Conservation (phyloP, 345 rosid species). For the Aurinia saxatilis region DNA sequence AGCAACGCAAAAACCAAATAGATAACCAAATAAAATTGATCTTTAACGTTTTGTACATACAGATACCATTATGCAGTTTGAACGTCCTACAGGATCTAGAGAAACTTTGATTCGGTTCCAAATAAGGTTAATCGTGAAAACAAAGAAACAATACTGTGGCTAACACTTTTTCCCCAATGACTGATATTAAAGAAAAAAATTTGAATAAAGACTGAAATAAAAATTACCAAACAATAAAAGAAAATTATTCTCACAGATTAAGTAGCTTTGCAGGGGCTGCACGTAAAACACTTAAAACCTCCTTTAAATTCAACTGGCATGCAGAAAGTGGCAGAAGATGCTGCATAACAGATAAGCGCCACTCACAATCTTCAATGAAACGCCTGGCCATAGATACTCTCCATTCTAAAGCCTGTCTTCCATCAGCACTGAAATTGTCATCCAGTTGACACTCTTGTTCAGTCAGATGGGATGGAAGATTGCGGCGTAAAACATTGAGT, state of each 20-base stretch:
- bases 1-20: neutral
- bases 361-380: slow-evolving; percentile 93
- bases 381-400: slow-evolving; percentile 58
- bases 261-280: slow-evolving; percentile 94
- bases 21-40: neutral
- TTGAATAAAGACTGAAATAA: neutral
- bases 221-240: slow-evolving; percentile 8
- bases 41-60: neutral
- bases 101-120: neutral
- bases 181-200: no score
- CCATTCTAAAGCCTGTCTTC: slow-evolving; percentile 89
- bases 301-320: slow-evolving; percentile 87
- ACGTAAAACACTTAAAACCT: slow-evolving; percentile 75
- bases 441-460: slow-evolving; percentile 51
- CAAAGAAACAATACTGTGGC: neutral
- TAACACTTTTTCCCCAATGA: neutral
- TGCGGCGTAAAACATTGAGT: slow-evolving; percentile 57
- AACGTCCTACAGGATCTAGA: neutral
- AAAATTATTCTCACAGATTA: slow-evolving; percentile 61
- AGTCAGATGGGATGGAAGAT: slow-evolving; percentile 49
- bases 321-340: slow-evolving; percentile 85
- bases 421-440: slow-evolving; percentile 46
- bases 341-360: slow-evolving; percentile 91
- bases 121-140: slow-evolving; percentile 1
- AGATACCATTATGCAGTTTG: neutral